Percentiles rank a stretch among this genome's conserved stretches.
Conservation (phyloP, 2,329 filamentous ascomycete species). For the Beauveria sp. region DNA sequence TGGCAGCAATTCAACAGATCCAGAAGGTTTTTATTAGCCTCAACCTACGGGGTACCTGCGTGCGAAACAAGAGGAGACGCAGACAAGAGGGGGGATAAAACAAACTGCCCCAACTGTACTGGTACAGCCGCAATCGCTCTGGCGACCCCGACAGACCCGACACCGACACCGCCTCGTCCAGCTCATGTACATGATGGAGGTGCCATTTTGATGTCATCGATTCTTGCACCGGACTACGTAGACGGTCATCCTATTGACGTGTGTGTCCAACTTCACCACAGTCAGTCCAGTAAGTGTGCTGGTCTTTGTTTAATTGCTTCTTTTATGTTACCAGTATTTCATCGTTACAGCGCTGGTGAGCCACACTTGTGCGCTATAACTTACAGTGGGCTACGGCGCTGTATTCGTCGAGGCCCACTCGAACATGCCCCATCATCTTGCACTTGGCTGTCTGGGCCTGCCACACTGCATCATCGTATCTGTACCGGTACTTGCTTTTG, state of each 20-base stretch:
- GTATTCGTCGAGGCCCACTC: neutral
- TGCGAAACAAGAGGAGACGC: neutral
- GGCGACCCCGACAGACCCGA: neutral
- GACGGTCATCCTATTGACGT: no score
- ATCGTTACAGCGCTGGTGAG: neutral
- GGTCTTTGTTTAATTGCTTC: neutral
- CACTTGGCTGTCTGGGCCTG: neutral
- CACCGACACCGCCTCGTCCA: neutral
- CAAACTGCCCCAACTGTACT: constrained; percentile 8
- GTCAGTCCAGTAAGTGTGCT: neutral
- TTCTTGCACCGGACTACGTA: no score
- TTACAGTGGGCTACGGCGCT: neutral
- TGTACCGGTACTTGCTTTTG: neutral
- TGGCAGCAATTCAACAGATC: constrained; percentile 11
- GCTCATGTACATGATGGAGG: neutral
- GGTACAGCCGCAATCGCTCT: neutral
- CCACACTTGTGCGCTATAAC: neutral
- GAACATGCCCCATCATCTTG: neutral
- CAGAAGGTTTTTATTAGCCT: constrained; percentile 7
- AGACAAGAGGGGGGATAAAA: neutral
- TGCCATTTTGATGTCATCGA: neutral
- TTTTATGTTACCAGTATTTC: neutral
- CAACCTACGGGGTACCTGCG: neutral
- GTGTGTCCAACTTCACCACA: neutral
- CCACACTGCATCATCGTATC: neutral